Percentiles rank a stretch among this genome's conserved stretches.
These are phyloP conservation scores for Lachancea cidri DNA, from an alignment of 805 yeast genomes.

Conservation along the genomic window DNA sequence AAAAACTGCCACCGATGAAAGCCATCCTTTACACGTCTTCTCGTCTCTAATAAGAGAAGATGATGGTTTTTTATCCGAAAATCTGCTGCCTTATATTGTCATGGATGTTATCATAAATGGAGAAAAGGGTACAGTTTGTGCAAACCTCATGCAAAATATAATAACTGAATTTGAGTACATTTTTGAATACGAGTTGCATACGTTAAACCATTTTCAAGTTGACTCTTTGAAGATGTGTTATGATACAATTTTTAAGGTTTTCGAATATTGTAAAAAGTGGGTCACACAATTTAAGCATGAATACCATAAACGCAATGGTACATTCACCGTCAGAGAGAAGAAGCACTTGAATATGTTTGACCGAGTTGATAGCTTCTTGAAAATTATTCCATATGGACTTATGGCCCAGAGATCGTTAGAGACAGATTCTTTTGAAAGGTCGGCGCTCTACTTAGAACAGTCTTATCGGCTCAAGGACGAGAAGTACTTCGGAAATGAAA, in stretches of 20 bases:
- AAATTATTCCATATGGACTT: conserved; percentile 55
- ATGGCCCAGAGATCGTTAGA: conserved; percentile 77
- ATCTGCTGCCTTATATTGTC: conserved; percentile 71
- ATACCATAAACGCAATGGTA: conserved; percentile 25
- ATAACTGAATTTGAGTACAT: conserved; percentile 56
- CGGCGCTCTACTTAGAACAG: conserved; percentile 80
- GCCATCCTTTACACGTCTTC: conserved; percentile 54
- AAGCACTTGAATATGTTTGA: conserved; percentile 22
- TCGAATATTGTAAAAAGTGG: conserved; percentile 87
- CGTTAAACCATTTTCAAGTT: conserved; percentile 46
- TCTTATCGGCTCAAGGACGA: conserved; percentile 44
- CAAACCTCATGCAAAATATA: conserved; percentile 40
- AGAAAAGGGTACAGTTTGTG: conserved; percentile 38
- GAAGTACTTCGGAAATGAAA: conserved; percentile 21
- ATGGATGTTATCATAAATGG: conserved; percentile 55
- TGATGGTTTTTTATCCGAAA: conserved; percentile 63
- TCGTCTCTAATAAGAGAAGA: conserved; percentile 62
- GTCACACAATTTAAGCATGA: conserved; percentile 37
- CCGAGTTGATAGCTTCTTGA: conserved; percentile 45
- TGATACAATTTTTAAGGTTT: conserved; percentile 66
- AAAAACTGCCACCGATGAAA: conserved; percentile 31
- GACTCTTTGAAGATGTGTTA: conserved; percentile 63
- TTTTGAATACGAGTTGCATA: conserved; percentile 43
- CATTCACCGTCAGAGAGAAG: conserved; percentile 24
- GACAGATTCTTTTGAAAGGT: conserved; percentile 81